Percentiles rank a stretch among this genome's conserved stretches.
Conservation (phyloP, 1,139 yeast genomes). For the Sugiyamaella novakii region DNA sequence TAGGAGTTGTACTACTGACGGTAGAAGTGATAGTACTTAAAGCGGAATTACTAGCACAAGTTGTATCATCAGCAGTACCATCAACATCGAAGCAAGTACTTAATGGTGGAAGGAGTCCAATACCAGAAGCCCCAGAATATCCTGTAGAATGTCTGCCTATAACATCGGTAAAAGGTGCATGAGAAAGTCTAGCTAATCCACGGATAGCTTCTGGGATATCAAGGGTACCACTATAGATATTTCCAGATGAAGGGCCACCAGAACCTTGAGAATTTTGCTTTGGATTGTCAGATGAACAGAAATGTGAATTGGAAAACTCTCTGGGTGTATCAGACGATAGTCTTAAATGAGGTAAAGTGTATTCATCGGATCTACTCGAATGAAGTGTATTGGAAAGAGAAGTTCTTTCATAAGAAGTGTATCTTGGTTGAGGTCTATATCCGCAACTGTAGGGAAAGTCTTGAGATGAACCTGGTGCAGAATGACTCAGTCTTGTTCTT, state of each 20-base stretch:
- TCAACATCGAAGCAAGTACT: background rate
- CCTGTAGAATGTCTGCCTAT: too few relatives aligned
- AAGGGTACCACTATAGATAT: constrained; percentile 2
- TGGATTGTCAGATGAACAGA: background rate
- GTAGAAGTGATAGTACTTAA: background rate
- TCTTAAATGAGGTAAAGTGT: background rate
- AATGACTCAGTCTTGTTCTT: background rate
- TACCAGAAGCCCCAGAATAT: background rate
- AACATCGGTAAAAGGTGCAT: too few relatives aligned
- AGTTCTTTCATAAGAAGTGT: constrained; percentile 8
- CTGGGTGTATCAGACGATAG: background rate
- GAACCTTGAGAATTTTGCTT: too few relatives aligned
- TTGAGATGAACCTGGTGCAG: constrained; percentile 1
- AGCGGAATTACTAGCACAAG: background rate
- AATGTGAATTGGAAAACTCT: background rate
- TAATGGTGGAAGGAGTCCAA: background rate
- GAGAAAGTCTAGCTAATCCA: constrained; percentile 11
- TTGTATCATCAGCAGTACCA: background rate
- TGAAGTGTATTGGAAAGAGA: background rate
- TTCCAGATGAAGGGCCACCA: background rate
- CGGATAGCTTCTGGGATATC: constrained; percentile 11
- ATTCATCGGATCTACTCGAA: background rate
- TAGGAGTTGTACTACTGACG: too few relatives aligned
- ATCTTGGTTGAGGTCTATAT: constrained; percentile 3
- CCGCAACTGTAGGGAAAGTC: background rate